Evolutionary conservation across 1,139 yeast species (phyloP), one percentile per base, ranked within the genome.

Genomic region (Saccharomycopsis hybrid): DNA sequence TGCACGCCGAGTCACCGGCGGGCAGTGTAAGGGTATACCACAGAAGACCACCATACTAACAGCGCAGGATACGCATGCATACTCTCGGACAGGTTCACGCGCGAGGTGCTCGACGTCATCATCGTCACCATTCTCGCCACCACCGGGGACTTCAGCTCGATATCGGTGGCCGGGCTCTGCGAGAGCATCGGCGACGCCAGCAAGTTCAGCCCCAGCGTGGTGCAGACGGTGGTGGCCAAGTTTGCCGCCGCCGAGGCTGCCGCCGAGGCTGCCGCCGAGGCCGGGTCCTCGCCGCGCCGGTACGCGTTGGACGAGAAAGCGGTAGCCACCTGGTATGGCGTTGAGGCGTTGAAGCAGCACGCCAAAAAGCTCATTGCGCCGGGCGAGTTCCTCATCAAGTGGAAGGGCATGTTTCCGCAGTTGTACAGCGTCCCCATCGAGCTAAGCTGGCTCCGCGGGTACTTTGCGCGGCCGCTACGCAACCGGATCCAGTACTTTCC

Each of bases 381-480:
- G 1, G 72, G 73, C 46, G 85, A 78, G 54, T 78, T 82, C 57
- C 65, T 78, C 46, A 71, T 78, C 50, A 71, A 70, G 50, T 83
- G 95, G 87, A 79, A 80, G 57, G 69, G 80, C 0, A 68, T 74
- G 4, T 69, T 86, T 43, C 95, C 95, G 1, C 77, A 82, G 2
- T 80, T 78, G 59, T 77, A 77, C 61, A 76, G 73, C 43, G 73
- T 78, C 41, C 74, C 81, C 8, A 69, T 83, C 18, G 82, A 81
- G 54, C 55, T 83, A 11, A 59, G 65, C 5, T 63, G 73, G 53
- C 66, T 87, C 25, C 59, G 67, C 41, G 95, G 95, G 0, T 59
- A 73, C 59, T 85, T 67, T 59, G 76, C 69, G 47, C 67, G 72
- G 27, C 80, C 84, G 1, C 51, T 64, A 1, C 65, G 68, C 0